Conservation (phyloP, 2,329 filamentous ascomycete species). For the Aspergillus oerlinghausenensis region DNA sequence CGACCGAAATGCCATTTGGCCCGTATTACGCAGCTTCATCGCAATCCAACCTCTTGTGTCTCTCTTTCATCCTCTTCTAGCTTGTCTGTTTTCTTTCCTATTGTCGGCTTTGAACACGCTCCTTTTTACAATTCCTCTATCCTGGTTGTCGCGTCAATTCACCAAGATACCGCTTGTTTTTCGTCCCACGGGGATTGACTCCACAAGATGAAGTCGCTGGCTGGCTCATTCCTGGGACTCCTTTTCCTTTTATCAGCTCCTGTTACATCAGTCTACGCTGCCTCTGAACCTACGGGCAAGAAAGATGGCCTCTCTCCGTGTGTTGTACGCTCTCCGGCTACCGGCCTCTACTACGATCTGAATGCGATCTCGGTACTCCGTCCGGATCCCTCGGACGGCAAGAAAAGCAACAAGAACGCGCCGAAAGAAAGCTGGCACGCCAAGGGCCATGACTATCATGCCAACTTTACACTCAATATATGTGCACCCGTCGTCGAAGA, state of each 20-base stretch:
- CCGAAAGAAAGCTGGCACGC: slow-evolving; percentile 46
- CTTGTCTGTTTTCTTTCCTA: background rate
- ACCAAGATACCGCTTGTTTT: background rate
- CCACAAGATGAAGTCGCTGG: slow-evolving; percentile 33
- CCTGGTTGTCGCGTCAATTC: background rate
- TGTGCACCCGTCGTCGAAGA: slow-evolving; percentile 48
- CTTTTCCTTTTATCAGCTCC: slow-evolving; percentile 32
- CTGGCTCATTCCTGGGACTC: slow-evolving; percentile 23
- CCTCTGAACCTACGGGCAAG: slow-evolving; percentile 38
- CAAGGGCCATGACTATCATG: slow-evolving; percentile 46
- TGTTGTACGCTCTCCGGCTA: slow-evolving; percentile 58
- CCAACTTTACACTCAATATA: slow-evolving; percentile 50
- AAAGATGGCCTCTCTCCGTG: slow-evolving; percentile 50
- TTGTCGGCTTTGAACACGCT: background rate
- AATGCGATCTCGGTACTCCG: slow-evolving; percentile 52
- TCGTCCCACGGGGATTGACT: slow-evolving; percentile 5
- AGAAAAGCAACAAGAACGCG: slow-evolving; percentile 35
- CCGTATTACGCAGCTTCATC: slow-evolving; percentile 1
- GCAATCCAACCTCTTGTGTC: slow-evolving; percentile 6
- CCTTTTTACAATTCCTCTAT: background rate
- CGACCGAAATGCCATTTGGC: slow-evolving; percentile 11
- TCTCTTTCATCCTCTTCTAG: slow-evolving; percentile 2
- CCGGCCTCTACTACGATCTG: slow-evolving; percentile 60
- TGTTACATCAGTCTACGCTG: slow-evolving; percentile 26
- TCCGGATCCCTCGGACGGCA: slow-evolving; percentile 39